Evolutionary conservation across 441 rosid species (phyloP).

Genomic region (Adansonia rubrostipa): DNA sequence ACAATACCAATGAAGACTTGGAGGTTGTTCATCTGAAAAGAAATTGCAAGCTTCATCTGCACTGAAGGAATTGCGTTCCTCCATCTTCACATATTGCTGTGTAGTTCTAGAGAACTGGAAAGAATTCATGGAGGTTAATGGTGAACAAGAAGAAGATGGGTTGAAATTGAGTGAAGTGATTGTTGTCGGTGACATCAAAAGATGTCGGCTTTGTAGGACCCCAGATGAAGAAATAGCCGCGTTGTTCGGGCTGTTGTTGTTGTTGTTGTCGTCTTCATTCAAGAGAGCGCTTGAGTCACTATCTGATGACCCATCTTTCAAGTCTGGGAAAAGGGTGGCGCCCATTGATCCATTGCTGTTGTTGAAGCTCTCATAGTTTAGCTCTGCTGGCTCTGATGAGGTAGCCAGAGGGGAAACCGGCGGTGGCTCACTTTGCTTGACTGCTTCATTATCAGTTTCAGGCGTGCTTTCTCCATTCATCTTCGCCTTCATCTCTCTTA

Average conservation of each 20-base stretch:
- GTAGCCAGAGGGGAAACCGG: conserved; percentile 34
- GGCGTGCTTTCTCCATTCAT: conserved; percentile 53
- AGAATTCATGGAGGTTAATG: conserved; percentile 30
- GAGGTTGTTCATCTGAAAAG: conserved; percentile 84
- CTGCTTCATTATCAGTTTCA: conserved; percentile 39
- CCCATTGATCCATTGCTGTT: conserved; percentile 29
- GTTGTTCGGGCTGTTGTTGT: conserved; percentile 27
- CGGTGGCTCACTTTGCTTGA: conserved; percentile 33
- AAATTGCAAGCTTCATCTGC: conserved; percentile 79
- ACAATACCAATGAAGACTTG: conserved; percentile 76
- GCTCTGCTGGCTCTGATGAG: conserved; percentile 40
- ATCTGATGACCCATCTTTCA: conserved; percentile 77
- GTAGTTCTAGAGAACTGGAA: conserved; percentile 43
- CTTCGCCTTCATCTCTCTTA: conserved; percentile 70
- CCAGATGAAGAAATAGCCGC: conserved; percentile 61
- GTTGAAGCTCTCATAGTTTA: conserved; percentile 46
- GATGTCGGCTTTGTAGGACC: conserved; percentile 34
- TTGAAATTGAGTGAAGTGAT: conserved; percentile 26
- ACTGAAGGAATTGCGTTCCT: conserved; percentile 56
- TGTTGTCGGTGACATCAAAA: conserved; percentile 40
- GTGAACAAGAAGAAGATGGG: conserved; percentile 23
- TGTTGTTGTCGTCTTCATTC: conserved; percentile 51
- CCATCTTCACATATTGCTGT: too few species aligned
- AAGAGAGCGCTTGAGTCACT: conserved; percentile 85
- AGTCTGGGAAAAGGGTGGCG: conserved; percentile 48